phyloP scores from a whole-genome alignment of 2,329 filamentous ascomycete species.

The Aureobasidium sp. region DNA sequence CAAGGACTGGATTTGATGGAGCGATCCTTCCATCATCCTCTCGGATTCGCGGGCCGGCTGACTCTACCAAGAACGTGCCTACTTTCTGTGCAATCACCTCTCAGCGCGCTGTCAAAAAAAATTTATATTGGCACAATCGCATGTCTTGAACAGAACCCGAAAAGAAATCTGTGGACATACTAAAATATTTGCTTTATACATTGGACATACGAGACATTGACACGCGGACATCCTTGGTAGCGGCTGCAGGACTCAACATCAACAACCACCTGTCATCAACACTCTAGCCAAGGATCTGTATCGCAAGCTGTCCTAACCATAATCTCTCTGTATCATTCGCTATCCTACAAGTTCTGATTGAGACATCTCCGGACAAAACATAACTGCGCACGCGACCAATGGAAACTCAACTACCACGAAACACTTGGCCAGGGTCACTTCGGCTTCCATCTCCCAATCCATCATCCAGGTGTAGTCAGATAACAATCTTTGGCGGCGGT shows the following conservation, averaged over 20 bases:
- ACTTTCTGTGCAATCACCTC: neutral
- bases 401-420: slow-evolving; percentile 2
- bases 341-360: too few relatives aligned
- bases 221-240: neutral
- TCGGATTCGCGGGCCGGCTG: neutral
- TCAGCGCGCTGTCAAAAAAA: neutral
- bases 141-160: neutral
- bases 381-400: slow-evolving; percentile 7
- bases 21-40: neutral
- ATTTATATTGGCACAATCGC: neutral
- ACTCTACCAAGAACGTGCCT: neutral
- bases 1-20: neutral
- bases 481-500: slow-evolving; percentile 85
- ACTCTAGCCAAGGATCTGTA: neutral
- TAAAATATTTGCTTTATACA: too few relatives aligned
- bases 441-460: slow-evolving; percentile 19
- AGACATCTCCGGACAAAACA: too few relatives aligned
- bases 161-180: too few relatives aligned
- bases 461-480: slow-evolving; percentile 40
- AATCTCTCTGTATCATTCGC: neutral
- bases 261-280: neutral
- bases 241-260: neutral
- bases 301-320: neutral
- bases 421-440: slow-evolving; percentile 13
- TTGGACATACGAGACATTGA: neutral